Base-by-base conservation (phyloP, 2,329 filamentous ascomycete species). In the Orbilia blumenaviensis region DNA sequence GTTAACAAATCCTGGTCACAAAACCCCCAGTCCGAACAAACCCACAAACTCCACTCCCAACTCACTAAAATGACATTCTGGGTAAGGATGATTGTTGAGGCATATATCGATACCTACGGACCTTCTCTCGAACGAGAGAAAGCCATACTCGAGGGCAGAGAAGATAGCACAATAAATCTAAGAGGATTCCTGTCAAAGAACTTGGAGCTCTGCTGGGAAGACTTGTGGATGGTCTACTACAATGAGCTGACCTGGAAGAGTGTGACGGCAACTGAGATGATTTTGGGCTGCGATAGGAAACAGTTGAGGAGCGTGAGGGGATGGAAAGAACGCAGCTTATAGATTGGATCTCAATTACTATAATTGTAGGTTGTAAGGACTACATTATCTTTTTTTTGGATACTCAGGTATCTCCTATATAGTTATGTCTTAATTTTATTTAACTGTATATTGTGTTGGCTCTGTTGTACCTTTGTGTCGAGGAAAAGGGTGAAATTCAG, bases 31-130 rank as follows among this genome's bases (percentile, higher is more conserved):
- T 9, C 7, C 42, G 23, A 7, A 14, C 38, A 46, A 46, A 12
- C 3, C 7, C 23, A 16, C 18, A 12, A 10, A 44, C 38, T 23
- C 16, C 44, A 34, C 16, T 32, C 32, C 12, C 60, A 50, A 7
- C 18, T 78, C 9, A 79, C 78, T 10, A 75, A 63, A 36, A 79
- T 72, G 69, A 52, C 68, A 1, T 79, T 79, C 54, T 79, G 78
- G 78, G 68, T 73, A 2, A 56, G 66, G 5, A 72, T 77, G 56
- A 52, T 79, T n/a, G 36, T 78, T 21, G 56, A 73, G 21, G 64
- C 61, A 9, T 78, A 78, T 56, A 32, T 76, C 3, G 58, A 27
- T 34, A 78, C 67, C 10, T 66, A 77, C 18, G 41, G 68, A 14
- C 66, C 52, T 0, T 5, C 38, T 14, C 18, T 25, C 42, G n/a